phyloP scores from a whole-genome alignment of 2,329 filamentous ascomycete genomes.

The Cercospora sojina region DNA sequence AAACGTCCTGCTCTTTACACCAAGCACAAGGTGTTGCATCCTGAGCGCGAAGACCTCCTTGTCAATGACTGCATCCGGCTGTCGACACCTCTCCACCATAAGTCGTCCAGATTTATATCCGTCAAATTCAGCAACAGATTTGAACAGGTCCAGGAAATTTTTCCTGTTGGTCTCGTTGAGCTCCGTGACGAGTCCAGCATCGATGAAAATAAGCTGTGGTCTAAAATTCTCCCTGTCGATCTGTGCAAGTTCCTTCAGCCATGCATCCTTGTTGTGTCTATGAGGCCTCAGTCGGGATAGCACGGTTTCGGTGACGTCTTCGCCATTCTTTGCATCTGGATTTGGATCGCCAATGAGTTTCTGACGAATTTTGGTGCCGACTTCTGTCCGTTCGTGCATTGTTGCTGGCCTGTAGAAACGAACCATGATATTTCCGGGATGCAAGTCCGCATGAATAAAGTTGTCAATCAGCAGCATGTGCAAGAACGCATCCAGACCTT shows the following conservation, averaged over 20 bases:
- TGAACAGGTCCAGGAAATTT: constrained; percentile 96
- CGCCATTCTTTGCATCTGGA: constrained; percentile 48
- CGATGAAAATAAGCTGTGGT: constrained; percentile 95
- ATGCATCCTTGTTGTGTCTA: constrained; percentile 62
- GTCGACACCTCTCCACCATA: constrained; percentile 93
- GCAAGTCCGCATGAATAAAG: constrained; percentile 93
- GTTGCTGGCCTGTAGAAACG: constrained; percentile 87
- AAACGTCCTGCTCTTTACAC: constrained; percentile 86
- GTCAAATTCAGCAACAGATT: constrained; percentile 92
- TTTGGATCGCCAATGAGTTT: constrained; percentile 30
- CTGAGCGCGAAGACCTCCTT: constrained; percentile 87
- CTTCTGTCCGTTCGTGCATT: constrained; percentile 55
- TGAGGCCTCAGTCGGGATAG: constrained; percentile 75
- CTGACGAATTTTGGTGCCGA: constrained; percentile 15
- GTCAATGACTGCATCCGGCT: constrained; percentile 86
- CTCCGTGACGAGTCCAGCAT: constrained; percentile 92
- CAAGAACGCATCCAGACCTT: constrained; percentile 91
- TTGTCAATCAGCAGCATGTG: constrained; percentile 97
- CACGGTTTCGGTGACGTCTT: constrained; percentile 84
- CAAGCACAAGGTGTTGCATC: constrained; percentile 93
- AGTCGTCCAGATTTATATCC: constrained; percentile 91
- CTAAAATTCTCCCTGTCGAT: constrained; percentile 86
- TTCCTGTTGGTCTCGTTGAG: constrained; percentile 79
- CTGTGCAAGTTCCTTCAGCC: constrained; percentile 70
- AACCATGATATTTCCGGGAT: constrained; percentile 99